A percentile compares a stretch with the other conserved stretches of the same genome.
These are phyloP conservation scores for Stentor coeruleus DNA, from an alignment of 73 alveolate species.

Conservation along the genomic window DNA sequence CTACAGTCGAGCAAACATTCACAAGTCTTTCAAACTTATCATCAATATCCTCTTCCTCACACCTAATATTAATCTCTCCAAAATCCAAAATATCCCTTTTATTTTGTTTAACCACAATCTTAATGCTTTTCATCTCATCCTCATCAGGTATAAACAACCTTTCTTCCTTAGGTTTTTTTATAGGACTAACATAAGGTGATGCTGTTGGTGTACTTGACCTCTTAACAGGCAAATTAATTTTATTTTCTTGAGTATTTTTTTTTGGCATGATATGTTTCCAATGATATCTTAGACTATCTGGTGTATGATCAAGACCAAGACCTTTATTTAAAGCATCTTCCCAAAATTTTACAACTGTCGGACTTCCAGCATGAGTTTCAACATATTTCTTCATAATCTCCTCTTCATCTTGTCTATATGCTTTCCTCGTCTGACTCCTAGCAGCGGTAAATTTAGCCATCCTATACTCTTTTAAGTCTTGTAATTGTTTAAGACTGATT, in stretches of 20 bases:
- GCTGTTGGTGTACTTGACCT: background rate
- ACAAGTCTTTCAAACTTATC: background rate
- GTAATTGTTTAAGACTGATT: background rate
- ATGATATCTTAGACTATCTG: background rate
- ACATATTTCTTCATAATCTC: background rate
- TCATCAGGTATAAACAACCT: background rate
- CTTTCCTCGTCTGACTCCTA: background rate
- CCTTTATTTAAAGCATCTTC: background rate
- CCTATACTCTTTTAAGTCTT: background rate
- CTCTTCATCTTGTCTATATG: background rate
- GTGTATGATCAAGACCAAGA: background rate
- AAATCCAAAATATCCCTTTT: background rate
- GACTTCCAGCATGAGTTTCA: constrained; percentile 11
- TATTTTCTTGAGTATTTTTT: background rate
- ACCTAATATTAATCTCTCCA: background rate
- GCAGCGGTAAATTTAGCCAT: background rate
- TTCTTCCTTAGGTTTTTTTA: background rate
- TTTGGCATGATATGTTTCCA: constrained; percentile 1
- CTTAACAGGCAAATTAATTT: background rate
- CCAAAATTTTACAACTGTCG: background rate
- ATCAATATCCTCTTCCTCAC: constrained; percentile 5
- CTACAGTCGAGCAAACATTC: background rate
- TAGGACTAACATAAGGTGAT: background rate
- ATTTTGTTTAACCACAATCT: background rate
- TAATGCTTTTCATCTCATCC: background rate